Evolutionary conservation across 2,329 filamentous ascomycete genomes (phyloP).

Genomic region (Alternaria sp.): DNA sequence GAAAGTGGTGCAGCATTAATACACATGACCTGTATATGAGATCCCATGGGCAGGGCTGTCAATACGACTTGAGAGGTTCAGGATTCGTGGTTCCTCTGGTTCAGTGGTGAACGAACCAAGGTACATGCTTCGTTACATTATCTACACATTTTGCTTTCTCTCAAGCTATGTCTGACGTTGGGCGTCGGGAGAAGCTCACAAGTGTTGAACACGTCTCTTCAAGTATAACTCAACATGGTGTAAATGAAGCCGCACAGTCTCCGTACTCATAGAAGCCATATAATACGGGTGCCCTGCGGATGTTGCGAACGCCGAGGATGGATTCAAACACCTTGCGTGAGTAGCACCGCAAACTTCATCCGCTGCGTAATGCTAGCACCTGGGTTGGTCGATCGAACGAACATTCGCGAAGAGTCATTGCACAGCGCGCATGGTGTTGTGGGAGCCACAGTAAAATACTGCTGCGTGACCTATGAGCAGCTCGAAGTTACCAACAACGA

Average conservation of each 20-base stretch:
- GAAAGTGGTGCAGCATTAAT: neutral
- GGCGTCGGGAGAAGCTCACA: neutral
- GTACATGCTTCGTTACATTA: neutral
- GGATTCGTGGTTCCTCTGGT: neutral
- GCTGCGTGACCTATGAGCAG: neutral
- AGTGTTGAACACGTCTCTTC: neutral
- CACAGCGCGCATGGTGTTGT: neutral
- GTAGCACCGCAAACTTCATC: neutral
- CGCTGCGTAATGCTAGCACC: neutral
- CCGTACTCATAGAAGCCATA: neutral
- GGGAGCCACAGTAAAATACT: neutral
- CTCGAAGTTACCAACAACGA: neutral
- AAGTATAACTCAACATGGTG: neutral
- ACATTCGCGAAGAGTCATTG: neutral
- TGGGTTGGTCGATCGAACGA: neutral
- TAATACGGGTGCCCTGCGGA: neutral
- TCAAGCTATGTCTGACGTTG: neutral
- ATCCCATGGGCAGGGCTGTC: neutral
- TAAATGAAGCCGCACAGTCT: neutral
- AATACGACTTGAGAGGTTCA: neutral
- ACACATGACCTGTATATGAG: neutral
- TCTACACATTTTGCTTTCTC: neutral
- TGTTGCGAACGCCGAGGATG: neutral
- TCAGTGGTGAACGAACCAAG: neutral
- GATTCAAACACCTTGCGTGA: neutral